Evolutionary conservation across 2,329 filamentous ascomycete genomes (phyloP).

Genomic region (Sclerotinia sclerotiorum): DNA sequence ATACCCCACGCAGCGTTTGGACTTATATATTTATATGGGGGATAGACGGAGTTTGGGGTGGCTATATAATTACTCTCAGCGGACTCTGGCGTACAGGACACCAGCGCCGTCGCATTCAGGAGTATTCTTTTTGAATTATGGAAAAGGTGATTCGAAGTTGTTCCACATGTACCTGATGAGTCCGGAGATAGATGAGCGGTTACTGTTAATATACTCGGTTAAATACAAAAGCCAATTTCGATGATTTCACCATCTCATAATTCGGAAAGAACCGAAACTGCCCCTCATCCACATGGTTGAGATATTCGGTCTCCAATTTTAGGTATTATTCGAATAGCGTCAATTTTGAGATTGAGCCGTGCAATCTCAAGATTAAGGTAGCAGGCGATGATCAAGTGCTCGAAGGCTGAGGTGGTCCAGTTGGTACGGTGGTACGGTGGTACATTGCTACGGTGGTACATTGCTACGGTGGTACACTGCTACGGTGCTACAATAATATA

Average conservation of each 20-base stretch:
- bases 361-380: background rate
- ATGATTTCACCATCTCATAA: background rate
- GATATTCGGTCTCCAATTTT: background rate
- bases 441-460: no score
- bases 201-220: background rate
- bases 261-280: slow-evolving; percentile 15
- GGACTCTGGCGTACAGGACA: slow-evolving; percentile 2
- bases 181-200: background rate
- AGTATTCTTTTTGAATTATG: background rate
- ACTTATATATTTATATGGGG: background rate
- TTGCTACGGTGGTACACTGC: no score
- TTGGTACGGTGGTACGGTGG: no score
- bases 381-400: no score
- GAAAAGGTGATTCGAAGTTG: background rate
- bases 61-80: background rate
- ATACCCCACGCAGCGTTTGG: slow-evolving; percentile 12
- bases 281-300: background rate
- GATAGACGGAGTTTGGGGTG: background rate
- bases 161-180: background rate
- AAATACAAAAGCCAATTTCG: background rate
- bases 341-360: background rate
- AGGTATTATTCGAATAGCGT: slow-evolving; percentile 1
- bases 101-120: background rate
- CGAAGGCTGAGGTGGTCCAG: no score
- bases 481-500: no score